Percentiles rank a stretch among this genome's conserved stretches.
phyloP scores from a whole-genome alignment of 2,329 filamentous ascomycete species.

The Lasiodiplodia hormozganensis region DNA sequence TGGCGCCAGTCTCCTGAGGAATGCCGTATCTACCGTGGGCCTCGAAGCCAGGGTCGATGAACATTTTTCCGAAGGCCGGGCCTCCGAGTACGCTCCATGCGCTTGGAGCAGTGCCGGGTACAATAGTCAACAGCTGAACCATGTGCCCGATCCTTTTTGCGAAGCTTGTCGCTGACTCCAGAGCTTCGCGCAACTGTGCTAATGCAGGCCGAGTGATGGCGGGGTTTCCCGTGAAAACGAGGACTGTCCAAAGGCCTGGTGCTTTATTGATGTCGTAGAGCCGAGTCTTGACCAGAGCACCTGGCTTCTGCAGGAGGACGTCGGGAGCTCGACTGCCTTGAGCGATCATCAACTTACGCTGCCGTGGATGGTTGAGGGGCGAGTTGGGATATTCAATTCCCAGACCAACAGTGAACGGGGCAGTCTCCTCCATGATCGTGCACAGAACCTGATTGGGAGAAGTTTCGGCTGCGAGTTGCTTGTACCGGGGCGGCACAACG shows the following conservation, averaged over 20 bases:
- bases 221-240: constrained; percentile 6
- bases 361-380: neutral
- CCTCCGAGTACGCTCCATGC: neutral
- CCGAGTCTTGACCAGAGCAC: neutral
- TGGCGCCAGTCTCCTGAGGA: neutral
- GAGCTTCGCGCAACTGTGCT: neutral
- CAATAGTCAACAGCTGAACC: neutral
- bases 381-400: neutral
- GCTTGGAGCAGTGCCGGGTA: neutral
- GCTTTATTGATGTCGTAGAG: constrained; percentile 1
- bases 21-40: constrained; percentile 1
- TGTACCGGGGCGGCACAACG: neutral
- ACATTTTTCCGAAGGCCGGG: constrained; percentile 9
- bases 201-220: neutral
- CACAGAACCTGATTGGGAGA: neutral
- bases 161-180: neutral
- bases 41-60: constrained; percentile 3
- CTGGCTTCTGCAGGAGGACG: constrained; percentile 10
- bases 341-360: neutral
- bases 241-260: neutral
- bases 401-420: constrained; percentile 8
- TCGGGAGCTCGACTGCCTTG: constrained; percentile 4
- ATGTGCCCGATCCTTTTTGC: neutral
- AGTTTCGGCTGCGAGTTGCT: neutral
- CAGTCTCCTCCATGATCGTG: constrained; percentile 5